Conservation (phyloP, 139 green algal species). For the Volvox africanus region DNA sequence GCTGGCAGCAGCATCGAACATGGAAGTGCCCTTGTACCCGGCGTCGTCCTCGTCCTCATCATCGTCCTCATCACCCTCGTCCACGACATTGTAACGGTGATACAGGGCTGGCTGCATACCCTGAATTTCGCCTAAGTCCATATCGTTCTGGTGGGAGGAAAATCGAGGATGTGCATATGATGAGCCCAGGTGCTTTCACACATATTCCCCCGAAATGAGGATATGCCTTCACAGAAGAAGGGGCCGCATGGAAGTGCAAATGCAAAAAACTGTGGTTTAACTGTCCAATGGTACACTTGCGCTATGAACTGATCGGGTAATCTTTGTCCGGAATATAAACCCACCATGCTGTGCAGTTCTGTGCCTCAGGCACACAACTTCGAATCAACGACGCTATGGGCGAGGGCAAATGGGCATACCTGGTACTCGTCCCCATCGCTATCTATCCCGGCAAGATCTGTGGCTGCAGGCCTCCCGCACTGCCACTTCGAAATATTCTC, state of each 20-base stretch:
- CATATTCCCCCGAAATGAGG: too few species aligned
- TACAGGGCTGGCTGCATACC: slow-evolving; percentile 71
- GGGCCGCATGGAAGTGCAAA: too few species aligned
- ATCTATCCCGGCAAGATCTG: slow-evolving; percentile 62
- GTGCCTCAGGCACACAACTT: neutral
- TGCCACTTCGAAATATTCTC: slow-evolving; percentile 76
- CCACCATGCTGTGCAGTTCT: neutral
- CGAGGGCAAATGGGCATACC: slow-evolving; percentile 42
- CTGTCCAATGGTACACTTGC: too few species aligned
- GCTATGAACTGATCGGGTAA: too few species aligned
- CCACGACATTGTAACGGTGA: slow-evolving; percentile 68
- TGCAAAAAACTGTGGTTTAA: too few species aligned
- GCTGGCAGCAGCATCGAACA: slow-evolving; percentile 24
- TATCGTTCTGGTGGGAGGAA: slow-evolving; percentile 54
- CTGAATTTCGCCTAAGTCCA: slow-evolving; percentile 73
- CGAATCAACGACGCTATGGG: too few species aligned
- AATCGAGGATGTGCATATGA: neutral
- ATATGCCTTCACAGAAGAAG: too few species aligned
- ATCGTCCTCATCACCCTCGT: slow-evolving; percentile 67
- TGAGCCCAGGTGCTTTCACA: too few species aligned
- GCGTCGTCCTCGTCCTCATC: slow-evolving; percentile 61
- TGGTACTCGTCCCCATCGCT: slow-evolving; percentile 71
- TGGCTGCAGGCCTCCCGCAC: slow-evolving; percentile 72
- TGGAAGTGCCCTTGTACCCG: slow-evolving; percentile 29
- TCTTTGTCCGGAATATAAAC: too few species aligned